Conservation (phyloP, 2,329 filamentous ascomycete species). For the Bipolaris oryzae region DNA sequence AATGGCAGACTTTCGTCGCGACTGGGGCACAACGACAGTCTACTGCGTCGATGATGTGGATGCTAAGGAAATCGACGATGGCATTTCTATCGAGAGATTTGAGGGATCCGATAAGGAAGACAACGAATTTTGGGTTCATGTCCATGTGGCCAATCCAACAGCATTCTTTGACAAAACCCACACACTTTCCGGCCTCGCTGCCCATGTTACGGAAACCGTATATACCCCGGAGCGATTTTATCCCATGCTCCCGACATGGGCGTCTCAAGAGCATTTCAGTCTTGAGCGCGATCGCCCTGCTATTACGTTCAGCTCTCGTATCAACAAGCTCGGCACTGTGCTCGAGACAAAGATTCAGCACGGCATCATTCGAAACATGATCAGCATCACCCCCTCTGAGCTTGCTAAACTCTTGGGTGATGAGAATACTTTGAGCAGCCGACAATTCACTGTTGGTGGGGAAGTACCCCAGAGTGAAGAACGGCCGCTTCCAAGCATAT, state of each 20-base stretch:
- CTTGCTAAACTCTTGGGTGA: constrained; percentile 44
- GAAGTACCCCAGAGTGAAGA: constrained; percentile 9
- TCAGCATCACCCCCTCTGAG: constrained; percentile 57
- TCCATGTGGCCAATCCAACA: constrained; percentile 80
- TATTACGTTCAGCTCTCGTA: constrained; percentile 65
- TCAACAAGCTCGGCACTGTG: constrained; percentile 59
- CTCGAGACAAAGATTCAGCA: constrained; percentile 61
- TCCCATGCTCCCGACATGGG: constrained; percentile 61
- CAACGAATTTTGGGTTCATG: constrained; percentile 72
- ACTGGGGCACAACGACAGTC: constrained; percentile 65
- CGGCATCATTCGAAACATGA: constrained; percentile 61
- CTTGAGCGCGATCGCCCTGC: constrained; percentile 60
- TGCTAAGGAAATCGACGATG: constrained; percentile 79
- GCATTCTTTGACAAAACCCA: constrained; percentile 69
- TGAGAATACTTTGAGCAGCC: constrained; percentile 28
- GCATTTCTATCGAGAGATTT: constrained; percentile 71
- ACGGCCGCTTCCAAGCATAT: constrained; percentile 21
- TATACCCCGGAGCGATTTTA: constrained; percentile 64
- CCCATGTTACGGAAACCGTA: constrained; percentile 61
- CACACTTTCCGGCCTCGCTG: constrained; percentile 64
- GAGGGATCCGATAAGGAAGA: constrained; percentile 54
- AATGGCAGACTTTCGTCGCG: constrained; percentile 63
- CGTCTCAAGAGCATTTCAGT: constrained; percentile 60
- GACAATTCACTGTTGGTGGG: constrained; percentile 37
- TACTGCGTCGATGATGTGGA: constrained; percentile 74